Conservation (phyloP, 345 rosid species). For the Gossypium bickii region DNA sequence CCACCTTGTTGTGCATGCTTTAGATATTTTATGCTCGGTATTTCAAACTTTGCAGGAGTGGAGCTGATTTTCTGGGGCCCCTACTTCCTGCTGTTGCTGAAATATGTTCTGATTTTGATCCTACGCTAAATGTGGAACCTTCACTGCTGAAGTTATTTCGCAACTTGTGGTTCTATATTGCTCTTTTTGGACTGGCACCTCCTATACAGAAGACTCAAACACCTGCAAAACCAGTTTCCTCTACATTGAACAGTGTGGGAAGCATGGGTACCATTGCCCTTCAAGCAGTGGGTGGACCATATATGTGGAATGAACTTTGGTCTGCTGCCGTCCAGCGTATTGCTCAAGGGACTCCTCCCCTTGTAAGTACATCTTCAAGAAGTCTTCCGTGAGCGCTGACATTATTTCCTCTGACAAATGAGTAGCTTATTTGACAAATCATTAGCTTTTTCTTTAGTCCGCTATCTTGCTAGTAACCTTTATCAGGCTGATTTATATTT, state of each 20-base stretch:
- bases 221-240: conserved; percentile 66
- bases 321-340: conserved; percentile 81
- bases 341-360: conserved; percentile 99
- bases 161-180: conserved; percentile 97
- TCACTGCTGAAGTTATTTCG: conserved; percentile 92
- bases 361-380: conserved; percentile 60
- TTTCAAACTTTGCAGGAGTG: conserved; percentile 63
- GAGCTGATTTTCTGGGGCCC: conserved; percentile 97
- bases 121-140: conserved; percentile 79
- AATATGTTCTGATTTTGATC: conserved; percentile 96
- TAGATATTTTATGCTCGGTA: conserved; percentile 17
- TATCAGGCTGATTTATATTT: neutral
- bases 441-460: neutral
- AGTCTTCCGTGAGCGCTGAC: neutral
- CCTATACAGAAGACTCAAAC: conserved; percentile 62
- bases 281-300: conserved; percentile 97
- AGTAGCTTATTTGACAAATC: neutral
- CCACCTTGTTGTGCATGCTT: neutral
- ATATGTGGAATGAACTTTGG: conserved; percentile 90
- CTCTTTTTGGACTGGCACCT: conserved; percentile 97
- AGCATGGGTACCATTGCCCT: conserved; percentile 69
- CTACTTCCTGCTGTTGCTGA: conserved; percentile 96
- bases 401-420: neutral
- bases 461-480: neutral
- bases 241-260: conserved; percentile 70